A percentile compares a stretch with the other conserved stretches of the same genome.
phyloP scores from a whole-genome alignment of 2,329 filamentous ascomycete species.

The Colletotrichum sp. region DNA sequence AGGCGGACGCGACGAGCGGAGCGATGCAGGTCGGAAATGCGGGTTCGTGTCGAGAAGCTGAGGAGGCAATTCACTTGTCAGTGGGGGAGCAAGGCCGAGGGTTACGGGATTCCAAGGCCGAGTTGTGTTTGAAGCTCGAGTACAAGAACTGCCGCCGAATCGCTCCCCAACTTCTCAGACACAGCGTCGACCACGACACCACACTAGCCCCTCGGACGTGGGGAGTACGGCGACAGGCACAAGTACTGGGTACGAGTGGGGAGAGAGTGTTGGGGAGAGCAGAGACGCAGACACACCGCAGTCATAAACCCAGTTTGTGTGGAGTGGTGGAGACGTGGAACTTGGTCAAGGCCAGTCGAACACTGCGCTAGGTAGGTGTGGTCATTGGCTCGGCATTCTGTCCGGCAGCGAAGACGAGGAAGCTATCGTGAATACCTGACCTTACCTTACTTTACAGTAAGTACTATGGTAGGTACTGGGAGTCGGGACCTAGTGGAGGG shows the following conservation, averaged over 20 bases:
- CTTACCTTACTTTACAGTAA: neutral
- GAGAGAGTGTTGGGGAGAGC: neutral
- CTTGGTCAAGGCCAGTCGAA: neutral
- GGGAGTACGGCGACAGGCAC: neutral
- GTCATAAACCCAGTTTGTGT: neutral
- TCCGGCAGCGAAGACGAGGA: neutral
- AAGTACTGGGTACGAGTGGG: neutral
- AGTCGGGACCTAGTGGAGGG: neutral
- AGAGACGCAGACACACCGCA: neutral
- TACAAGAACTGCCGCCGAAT: neutral
- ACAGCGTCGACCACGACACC: neutral
- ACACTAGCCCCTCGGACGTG: neutral
- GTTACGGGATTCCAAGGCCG: neutral
- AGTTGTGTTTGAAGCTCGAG: neutral
- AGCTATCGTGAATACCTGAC: neutral
- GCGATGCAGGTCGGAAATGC: conserved; percentile 11
- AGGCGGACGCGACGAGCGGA: neutral
- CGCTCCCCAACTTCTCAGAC: neutral
- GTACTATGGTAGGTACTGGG: neutral
- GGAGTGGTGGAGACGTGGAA: neutral
- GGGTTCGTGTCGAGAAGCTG: neutral
- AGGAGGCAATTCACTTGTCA: neutral
- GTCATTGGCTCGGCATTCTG: conserved; percentile 1
- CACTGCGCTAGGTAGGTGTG: neutral
- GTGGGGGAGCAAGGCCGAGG: neutral